Base-by-base conservation (phyloP, 352 stramenopile genomes). In the Blastocystis sp. region DNA sequence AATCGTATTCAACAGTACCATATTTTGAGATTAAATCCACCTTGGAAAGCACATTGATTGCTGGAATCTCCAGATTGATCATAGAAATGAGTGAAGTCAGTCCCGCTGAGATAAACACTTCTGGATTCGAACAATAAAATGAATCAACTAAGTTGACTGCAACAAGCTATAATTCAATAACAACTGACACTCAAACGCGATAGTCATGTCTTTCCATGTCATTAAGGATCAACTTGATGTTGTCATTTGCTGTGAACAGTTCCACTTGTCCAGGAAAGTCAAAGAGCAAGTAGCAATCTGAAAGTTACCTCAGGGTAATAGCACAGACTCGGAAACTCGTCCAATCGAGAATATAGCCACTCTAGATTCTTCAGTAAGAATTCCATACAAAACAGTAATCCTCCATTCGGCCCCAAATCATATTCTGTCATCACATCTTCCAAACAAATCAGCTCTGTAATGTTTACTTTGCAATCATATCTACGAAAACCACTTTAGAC, bases 191-290 rank as follows among this genome's bases (percentile, higher is more conserved):
- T 69, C 14, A 59, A 35, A 80, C 54, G 12, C 80, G 57, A 27
- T 73, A 59, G 58, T 49, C 61, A 0, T 43, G 37, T 35, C 78
- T 88, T n/a, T 86, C 85, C 75, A 98, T 91, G 81, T 96, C 93
- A 87, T 97, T 92, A 29, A 98, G 91, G 77, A 99, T 94, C 86
- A 93, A 95, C 78, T 94, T 93, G 90, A 98, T 95, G 73, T 96
- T 94, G n/a, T 93, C 92, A 78, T 98, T 93, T 89, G 98, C 95
- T n/a, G 95, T 98, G 89, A 98, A 98, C 63, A 99, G 91, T 91
- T 99, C 96, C 59, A 98, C 93, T 91, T 99, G 97, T 0, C 97
- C 97, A 0, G 97, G 96, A 91, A 97, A 98, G 92, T 99, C 97
- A 52, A 99, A 95, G 19, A 99, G 90, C 11, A 99, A 89, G 91